Base-by-base conservation (phyloP, 495 filamentous ascomycete species). In the Penicillium canescens region DNA sequence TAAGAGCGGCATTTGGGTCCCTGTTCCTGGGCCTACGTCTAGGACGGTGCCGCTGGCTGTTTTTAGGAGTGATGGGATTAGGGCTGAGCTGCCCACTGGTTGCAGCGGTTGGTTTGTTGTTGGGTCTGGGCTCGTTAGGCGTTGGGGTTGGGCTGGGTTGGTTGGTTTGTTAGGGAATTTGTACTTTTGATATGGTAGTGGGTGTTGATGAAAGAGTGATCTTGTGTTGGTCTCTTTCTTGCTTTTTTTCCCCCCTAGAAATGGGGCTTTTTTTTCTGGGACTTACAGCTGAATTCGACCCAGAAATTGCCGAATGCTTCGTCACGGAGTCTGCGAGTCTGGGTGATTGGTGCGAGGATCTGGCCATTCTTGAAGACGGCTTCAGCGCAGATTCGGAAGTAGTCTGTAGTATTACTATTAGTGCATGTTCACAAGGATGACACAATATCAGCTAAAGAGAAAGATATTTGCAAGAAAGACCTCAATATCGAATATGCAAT, bases 21-120 rank as follows among this genome's bases (percentile, higher is more conserved):
- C 78, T 24, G 73, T 73, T 9, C 78, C 78, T n/a, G 78, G 77
- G 13, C 78, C 78, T 36, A 81, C 70, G 59, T 80, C 78, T 0
- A 81, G 66, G 16, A 78, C 75, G 6, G 72, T 40, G 5, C 78
- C 78, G 0, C 48, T 52, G 0, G 71, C 66, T 31, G 66, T 62
- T 50, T 59, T 50, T 6, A 76, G 69, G 28, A 78, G 56, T 2
- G 69, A 61, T 0, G 73, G 75, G 52, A 78, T 75, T 14, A 78
- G 61, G 13, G 66, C 69, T 10, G 69, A 58, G 20, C 69, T 72
- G 44, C 49, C 53, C 40, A 52, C 42, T 36, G 60, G 52, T 50
- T 50, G 24, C 9, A 28, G 49, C 3, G n/a, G 11, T 37, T 24
- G 43, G 31, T 20, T 20, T 39, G 45, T 59, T 44, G 34, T 21